Conservation (phyloP, 2,329 filamentous ascomycete species). For the Paraconiothyrium sp. region DNA sequence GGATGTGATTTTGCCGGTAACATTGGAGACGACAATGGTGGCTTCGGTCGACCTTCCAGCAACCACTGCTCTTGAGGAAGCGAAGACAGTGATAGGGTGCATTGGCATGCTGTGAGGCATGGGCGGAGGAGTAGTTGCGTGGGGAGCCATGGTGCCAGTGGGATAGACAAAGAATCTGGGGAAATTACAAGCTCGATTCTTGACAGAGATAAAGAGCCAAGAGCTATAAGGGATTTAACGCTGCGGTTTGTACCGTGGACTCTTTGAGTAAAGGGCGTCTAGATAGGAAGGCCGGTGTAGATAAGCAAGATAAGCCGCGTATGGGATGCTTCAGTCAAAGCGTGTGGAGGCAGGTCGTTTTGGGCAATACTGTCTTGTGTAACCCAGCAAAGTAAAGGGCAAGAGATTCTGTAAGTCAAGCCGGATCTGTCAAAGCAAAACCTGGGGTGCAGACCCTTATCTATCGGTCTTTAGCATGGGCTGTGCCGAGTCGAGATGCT, state of each 20-base stretch:
- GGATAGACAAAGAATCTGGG: conserved; percentile 19
- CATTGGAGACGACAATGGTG: conserved; percentile 80
- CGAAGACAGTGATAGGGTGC: conserved; percentile 74
- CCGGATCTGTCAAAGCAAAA: conserved; percentile 27
- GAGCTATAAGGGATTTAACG: conserved; percentile 31
- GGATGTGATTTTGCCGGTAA: conserved; percentile 84
- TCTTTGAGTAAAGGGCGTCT: conserved; percentile 14
- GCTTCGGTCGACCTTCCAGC: conserved; percentile 80
- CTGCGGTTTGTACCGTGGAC: conserved; percentile 4
- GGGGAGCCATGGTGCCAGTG: conserved; percentile 47
- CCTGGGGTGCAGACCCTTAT: conserved; percentile 50
- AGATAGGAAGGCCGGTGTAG: conserved; percentile 30
- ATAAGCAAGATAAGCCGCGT: conserved; percentile 48
- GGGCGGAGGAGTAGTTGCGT: conserved; percentile 46
- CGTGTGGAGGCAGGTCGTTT: conserved; percentile 21
- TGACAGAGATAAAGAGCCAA: conserved; percentile 28
- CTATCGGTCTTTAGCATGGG: conserved; percentile 24
- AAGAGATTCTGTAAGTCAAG: conserved; percentile 20
- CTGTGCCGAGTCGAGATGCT: conserved; percentile 23
- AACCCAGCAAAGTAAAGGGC: conserved; percentile 18
- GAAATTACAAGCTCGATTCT: conserved; percentile 15
- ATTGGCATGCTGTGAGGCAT: conserved; percentile 36
- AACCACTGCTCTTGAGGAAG: conserved; percentile 84
- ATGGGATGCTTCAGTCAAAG: conserved; percentile 15
- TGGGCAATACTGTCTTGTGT: conserved; percentile 16